Evolutionary conservation across 1,284 basidiomycete species (phyloP), one percentile per base, ranked within the genome.

Genomic region (Chalciporus sp.): DNA sequence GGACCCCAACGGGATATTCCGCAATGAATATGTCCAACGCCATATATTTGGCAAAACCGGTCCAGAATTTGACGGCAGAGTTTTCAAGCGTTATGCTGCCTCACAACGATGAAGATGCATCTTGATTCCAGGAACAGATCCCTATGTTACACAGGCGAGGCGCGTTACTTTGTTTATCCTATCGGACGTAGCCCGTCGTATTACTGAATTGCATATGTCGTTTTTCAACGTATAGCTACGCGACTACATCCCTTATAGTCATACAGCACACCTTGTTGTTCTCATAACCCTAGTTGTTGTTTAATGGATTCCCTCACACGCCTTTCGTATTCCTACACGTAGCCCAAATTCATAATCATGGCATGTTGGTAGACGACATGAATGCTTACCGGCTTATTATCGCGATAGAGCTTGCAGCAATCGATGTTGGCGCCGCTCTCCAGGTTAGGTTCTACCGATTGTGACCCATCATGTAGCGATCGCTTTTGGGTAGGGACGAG

Each of bases 341-440:
- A 33, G 42, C 44, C 47, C 16, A 40, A 33, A n/a, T 44, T n/a
- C 42, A 49, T 51, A 42, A 45, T 28, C 26, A 37, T 51, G 16
- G 31, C 9, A 33, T n/a, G 35, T 37, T 37, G n/a, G 35, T 3
- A 29, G 14, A 56, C 35, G 39, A 48, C 33, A 39, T 8, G 6
- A 40, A 35, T 23, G 46, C 68, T 60, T 57, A 84, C 82, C 58
- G 75, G 69, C 52, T 80, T 82, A 72, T 97, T 87, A 60, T 97
- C 94, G 53, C 95, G 83, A 70, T 95, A 97, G 44, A 97, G 78
- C 74, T 98, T 98, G 79, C 93, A 94, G 69, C 92, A 95, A 74
- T 99, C 96, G 57, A 99, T 92, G 75, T 98, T 98, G 44, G 97
- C 97, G 31, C 96, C 96, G 61, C 91, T 94, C 76, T 99, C 97